Evolutionary conservation across 352 stramenopile genomes (phyloP), one percentile per base, ranked within the genome.

Genomic region (Pythium monospermum): DNA sequence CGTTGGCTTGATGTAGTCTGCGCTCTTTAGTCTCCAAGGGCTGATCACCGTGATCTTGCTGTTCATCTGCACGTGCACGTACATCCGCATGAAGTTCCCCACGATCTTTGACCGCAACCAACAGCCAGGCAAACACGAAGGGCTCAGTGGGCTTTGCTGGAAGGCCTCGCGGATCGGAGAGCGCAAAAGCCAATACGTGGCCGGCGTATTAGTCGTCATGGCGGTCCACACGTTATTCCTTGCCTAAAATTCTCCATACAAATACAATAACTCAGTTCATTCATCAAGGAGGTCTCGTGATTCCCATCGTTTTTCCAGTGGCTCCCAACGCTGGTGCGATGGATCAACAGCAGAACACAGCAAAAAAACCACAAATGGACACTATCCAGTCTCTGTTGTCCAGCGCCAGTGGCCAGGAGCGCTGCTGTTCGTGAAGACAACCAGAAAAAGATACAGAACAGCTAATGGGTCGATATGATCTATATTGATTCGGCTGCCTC

Each of bases 11-110:
- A n/a, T n/a, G 41, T 32, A 97, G 95, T 97, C 92, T 30, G 96
- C 95, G 19, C 91, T 99, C 30, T 99, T 99, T 65, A 96, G 97
- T 54, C 96, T 99, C 60, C 90, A 95, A 42, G 96, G 92, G 27
- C 73, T 98, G 39, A 83, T 99, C 35, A 98, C 94, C 16, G 91
- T 98, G 32, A 74, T 98, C 37, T 63, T 99, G 47, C 83, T 99
- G 38, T 88, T 98, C 65, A 98, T 99, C 73, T 98, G 94, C 74
- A 98, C 91, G 30, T 98, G 91, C 69, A 96, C 95, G 11, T 99
- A 97, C 79, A 79, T 98, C 32, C 88, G 95, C 59, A 95, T 96
- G 66, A 93, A 98, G 59, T 87, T 97, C 64, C 92, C 95, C 19
- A 91, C 82, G 36, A 95, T 98, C 49, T 98, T 98, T 68, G 95